Base-by-base conservation (phyloP, 1,284 basidiomycete species). In the Butyriboletus regius region DNA sequence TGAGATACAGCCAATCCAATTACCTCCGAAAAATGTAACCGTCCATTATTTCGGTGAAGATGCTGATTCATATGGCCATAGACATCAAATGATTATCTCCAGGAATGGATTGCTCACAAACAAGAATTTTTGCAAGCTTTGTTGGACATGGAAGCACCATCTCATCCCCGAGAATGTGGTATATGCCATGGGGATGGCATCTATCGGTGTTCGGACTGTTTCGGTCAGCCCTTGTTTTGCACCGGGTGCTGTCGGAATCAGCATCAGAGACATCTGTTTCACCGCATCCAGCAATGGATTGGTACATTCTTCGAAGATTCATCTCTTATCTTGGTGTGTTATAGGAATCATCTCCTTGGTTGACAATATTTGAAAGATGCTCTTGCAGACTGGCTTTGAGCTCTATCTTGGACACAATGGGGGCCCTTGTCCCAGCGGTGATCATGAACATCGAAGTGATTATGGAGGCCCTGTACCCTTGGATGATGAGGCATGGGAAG, bases 371-470 rank as follows among this genome's bases (percentile, higher is more conserved):
- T 14, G 4, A 13, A 3, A 2, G 0, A 20, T 36, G 17, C 12
- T 12, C 1, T 7, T 2, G n/a, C 8, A 37, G 13, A 37, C 20
- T 9, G 20, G 36, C 18, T 36, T 36, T 13, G 10, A 36, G 6
- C 10, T 35, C 4, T 6, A 35, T 35, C 34, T 35, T 2, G 7
- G 18, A 5, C 15, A 39, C 12, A 9, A 24, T 24, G 22, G 22
- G 2, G 9, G 14, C 0, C 22, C 37, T 4, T 39, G 37, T 24
- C 15, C 9, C 1, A 3, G 14, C 0, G 15, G 22, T 9, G 14
- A 15, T 4, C 22, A 22, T 3, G 0, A 8, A 15, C 1, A 0
- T 22, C 20, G 0, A 5, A 9, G 14, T 9, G 7, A 2, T 2
- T 13, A 3, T 0, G 4, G 4, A 13, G 13, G 13, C 6, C 22